Evolutionary conservation across 805 yeast species (phyloP).

Genomic region (Clavispora asparagi): DNA sequence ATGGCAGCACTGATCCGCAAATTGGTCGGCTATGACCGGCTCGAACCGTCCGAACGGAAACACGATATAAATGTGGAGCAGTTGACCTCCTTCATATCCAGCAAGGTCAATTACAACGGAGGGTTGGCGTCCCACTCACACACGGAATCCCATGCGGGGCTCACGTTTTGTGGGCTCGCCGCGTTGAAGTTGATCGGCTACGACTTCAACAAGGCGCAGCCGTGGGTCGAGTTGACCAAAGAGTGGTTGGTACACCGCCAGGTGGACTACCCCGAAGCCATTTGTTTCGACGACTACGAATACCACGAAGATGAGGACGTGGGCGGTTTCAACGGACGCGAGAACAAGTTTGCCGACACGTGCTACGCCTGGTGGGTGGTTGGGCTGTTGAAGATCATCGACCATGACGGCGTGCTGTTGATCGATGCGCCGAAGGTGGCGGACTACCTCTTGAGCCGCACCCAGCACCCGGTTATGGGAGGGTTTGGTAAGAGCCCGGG

Average conservation of each 20-base stretch:
- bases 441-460: constrained; percentile 44
- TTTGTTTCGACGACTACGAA: constrained; percentile 26
- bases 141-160: constrained; percentile 79
- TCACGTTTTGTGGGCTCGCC: constrained; percentile 79
- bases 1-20: constrained; percentile 63
- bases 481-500: constrained; percentile 71
- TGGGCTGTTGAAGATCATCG: constrained; percentile 50
- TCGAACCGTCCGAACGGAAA: constrained; percentile 15
- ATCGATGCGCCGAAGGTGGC: constrained; percentile 31
- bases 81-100: constrained; percentile 32
- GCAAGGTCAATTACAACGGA: constrained; percentile 47
- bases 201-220: constrained; percentile 13
- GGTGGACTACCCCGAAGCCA: constrained; percentile 26
- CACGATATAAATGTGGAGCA: constrained; percentile 39
- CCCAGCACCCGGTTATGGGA: constrained; percentile 63
- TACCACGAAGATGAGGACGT: constrained; percentile 43
- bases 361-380: constrained; percentile 86
- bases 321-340: constrained; percentile 86
- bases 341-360: constrained; percentile 79
- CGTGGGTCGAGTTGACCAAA: constrained; percentile 30
- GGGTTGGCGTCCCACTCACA: constrained; percentile 55
- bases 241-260: constrained; percentile 67
- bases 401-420: constrained; percentile 18
- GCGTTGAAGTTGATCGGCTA: constrained; percentile 41
- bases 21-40: constrained; percentile 39